Evolutionary conservation across 768 basidiomycete species (phyloP).

Genomic region (Pisolithus microcarpus): DNA sequence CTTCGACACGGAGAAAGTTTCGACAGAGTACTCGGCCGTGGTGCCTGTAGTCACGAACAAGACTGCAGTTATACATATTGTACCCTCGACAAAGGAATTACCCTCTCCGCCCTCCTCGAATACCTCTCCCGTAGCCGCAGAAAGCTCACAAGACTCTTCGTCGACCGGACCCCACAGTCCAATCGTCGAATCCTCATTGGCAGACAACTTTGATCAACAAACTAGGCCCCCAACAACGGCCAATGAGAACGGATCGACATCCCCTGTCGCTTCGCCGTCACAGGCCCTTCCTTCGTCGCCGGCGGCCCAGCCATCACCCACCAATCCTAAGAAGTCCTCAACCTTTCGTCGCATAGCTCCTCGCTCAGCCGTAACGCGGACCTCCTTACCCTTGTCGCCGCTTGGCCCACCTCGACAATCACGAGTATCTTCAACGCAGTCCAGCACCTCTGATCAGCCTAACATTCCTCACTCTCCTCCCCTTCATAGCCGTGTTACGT

Average conservation of each 20-base stretch:
- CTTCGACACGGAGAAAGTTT: conserved; percentile 17
- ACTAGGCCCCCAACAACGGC: conserved; percentile 6
- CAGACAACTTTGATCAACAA: conserved; percentile 1
- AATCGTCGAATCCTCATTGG: not conserved
- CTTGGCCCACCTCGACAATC: conserved; percentile 25
- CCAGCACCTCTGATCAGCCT: conserved; percentile 16
- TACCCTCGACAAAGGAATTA: conserved; percentile 1
- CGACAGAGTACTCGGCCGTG: conserved; percentile 5
- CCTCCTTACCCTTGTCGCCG: conserved; percentile 28
- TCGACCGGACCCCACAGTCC: not conserved
- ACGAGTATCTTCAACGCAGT: conserved; percentile 12
- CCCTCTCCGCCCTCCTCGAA: conserved; percentile 6
- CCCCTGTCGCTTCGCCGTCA: conserved; percentile 6
- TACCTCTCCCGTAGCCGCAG: not conserved
- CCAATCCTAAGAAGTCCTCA: conserved; percentile 30
- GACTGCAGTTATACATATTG: conserved; percentile 5
- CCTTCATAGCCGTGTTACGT: conserved; percentile 25
- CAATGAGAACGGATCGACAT: conserved; percentile 2
- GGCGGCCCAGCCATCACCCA: not conserved
- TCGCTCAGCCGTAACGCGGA: conserved; percentile 17
- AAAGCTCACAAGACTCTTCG: not conserved
- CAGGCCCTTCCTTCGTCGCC: conserved; percentile 8
- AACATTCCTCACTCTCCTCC: conserved; percentile 22
- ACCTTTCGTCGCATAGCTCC: conserved; percentile 49
- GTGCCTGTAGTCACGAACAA: conserved; percentile 6